Evolutionary conservation across 2,329 filamentous ascomycete species (phyloP).

Genomic region (Stromatinia cepivora): DNA sequence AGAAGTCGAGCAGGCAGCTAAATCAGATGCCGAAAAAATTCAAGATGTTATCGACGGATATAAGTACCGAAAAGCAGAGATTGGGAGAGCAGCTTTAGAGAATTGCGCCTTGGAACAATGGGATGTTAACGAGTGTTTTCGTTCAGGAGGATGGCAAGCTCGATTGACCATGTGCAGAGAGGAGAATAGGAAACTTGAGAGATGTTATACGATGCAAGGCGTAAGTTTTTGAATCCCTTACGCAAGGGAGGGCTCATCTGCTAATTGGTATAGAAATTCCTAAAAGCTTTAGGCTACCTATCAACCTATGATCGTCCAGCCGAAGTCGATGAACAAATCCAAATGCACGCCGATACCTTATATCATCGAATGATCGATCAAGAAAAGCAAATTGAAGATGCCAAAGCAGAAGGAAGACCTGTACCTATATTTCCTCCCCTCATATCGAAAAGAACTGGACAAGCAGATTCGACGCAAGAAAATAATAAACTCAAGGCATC

Average conservation of each 20-base stretch:
- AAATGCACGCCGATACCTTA: constrained; percentile 91
- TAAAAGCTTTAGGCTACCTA: constrained; percentile 88
- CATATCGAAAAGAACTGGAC: constrained; percentile 41
- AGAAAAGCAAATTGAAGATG: constrained; percentile 71
- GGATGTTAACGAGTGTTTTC: constrained; percentile 80
- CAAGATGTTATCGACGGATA: constrained; percentile 77
- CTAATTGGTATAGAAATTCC: constrained; percentile 62
- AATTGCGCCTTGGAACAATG: constrained; percentile 90
- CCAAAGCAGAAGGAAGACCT: constrained; percentile 60
- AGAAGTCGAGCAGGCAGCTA: constrained; percentile 66
- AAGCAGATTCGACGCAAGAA: constrained; percentile 23
- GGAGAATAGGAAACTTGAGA: constrained; percentile 75
- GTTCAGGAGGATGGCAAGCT: constrained; percentile 64
- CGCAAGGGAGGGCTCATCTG: neutral
- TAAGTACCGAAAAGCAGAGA: constrained; percentile 76
- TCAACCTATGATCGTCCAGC: constrained; percentile 62
- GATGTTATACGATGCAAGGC: constrained; percentile 86
- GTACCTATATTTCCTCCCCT: constrained; percentile 61
- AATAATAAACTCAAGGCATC: constrained; percentile 30
- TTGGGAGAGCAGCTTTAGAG: constrained; percentile 82
- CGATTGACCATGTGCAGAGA: constrained; percentile 77
- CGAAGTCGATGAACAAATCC: constrained; percentile 80
- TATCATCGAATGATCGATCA: constrained; percentile 86
- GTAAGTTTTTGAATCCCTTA: constrained; percentile 48
- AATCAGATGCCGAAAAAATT: constrained; percentile 77